Percentiles rank a stretch among this genome's conserved stretches.
These are phyloP conservation scores for Ceratobasidium sp. DNA, from an alignment of 1,284 basidiomycete genomes.

Conservation along the genomic window DNA sequence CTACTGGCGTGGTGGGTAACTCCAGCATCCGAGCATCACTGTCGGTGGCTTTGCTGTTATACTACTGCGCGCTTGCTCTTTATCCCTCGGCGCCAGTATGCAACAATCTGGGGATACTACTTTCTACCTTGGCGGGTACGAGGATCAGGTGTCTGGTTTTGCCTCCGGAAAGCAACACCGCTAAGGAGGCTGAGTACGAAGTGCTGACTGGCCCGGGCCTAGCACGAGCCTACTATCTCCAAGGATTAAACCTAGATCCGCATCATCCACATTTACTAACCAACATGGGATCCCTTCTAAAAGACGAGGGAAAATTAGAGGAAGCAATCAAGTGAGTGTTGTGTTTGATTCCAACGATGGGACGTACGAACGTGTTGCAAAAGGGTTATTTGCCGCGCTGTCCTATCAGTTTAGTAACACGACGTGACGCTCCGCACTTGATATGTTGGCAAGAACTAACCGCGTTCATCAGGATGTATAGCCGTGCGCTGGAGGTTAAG, in stretches of 20 bases:
- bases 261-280: slow-evolving; percentile 72
- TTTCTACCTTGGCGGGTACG: slow-evolving; percentile 64
- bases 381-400: not conserved
- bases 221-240: slow-evolving; percentile 70
- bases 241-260: slow-evolving; percentile 68
- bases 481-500: slow-evolving; percentile 67
- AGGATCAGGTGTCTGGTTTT: slow-evolving; percentile 47
- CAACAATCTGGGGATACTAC: slow-evolving; percentile 74
- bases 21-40: slow-evolving; percentile 63
- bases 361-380: slow-evolving; percentile 5
- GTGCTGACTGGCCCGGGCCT: slow-evolving; percentile 58
- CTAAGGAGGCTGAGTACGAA: slow-evolving; percentile 55
- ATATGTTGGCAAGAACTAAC: slow-evolving; percentile 44
- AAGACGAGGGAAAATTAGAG: slow-evolving; percentile 68
- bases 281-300: slow-evolving; percentile 72
- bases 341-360: not conserved
- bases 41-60: slow-evolving; percentile 67
- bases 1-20: not conserved
- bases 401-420: not conserved
- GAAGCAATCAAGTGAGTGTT: slow-evolving; percentile 66
- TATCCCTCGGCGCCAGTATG: slow-evolving; percentile 69
- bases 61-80: slow-evolving; percentile 71
- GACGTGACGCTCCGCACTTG: not conserved
- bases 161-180: slow-evolving; percentile 13
- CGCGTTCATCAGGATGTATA: slow-evolving; percentile 60